Percentiles rank a stretch among this genome's conserved stretches.
Conservation (phyloP, 495 filamentous ascomycete genomes). For the Xylaria grammica region DNA sequence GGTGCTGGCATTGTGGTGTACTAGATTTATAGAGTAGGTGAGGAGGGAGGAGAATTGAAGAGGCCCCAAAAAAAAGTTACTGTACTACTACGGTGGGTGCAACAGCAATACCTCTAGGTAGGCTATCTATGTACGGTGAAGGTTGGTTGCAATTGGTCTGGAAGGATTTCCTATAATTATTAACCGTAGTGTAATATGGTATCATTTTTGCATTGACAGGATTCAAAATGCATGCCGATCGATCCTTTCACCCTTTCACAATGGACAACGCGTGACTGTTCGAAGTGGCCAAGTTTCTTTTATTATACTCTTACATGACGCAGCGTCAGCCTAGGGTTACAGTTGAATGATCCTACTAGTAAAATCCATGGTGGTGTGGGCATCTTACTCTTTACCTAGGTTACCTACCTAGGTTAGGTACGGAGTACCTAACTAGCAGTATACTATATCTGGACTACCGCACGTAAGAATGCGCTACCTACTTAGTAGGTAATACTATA, state of each 20-base stretch:
- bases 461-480: not conserved
- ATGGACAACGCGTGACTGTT: slow-evolving; percentile 6
- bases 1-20: too few relatives aligned
- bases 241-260: too few relatives aligned
- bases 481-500: not conserved
- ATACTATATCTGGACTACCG: too few relatives aligned
- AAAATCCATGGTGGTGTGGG: not conserved
- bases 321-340: slow-evolving; percentile 18
- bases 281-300: slow-evolving; percentile 13
- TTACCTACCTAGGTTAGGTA: too few relatives aligned
- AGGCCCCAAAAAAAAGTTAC: not conserved
- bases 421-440: too few relatives aligned
- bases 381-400: too few relatives aligned
- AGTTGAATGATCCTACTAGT: slow-evolving; percentile 12
- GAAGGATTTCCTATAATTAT: slow-evolving; percentile 7
- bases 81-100: not conserved
- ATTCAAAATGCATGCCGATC: slow-evolving; percentile 15
- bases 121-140: too few relatives aligned
- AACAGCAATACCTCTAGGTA: not conserved
- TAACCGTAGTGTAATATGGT: not conserved
- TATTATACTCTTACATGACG: slow-evolving; percentile 18
- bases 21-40: too few relatives aligned
- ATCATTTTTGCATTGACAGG: slow-evolving; percentile 3
- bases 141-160: not conserved
- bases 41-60: too few relatives aligned